phyloP scores from a whole-genome alignment of 495 filamentous ascomycete species.

The Penicillium dipodomyicola region DNA sequence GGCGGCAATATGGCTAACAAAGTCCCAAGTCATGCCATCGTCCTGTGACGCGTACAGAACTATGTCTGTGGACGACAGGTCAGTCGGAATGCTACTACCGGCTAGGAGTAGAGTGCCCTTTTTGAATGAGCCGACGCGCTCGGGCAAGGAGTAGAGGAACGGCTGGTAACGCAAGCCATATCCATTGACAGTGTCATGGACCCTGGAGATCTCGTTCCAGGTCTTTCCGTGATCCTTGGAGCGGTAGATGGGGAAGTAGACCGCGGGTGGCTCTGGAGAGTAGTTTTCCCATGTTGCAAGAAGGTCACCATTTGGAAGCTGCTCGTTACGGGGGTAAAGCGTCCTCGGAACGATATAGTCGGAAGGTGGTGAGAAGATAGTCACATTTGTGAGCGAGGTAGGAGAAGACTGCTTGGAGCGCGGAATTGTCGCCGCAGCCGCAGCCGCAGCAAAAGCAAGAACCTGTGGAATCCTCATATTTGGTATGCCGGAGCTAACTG shows the following conservation, averaged over 20 bases:
- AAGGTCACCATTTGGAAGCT: conserved; percentile 25
- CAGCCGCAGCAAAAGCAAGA: conserved; percentile 20
- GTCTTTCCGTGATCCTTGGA: conserved; percentile 59
- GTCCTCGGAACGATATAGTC: conserved; percentile 37
- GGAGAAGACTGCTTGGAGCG: conserved; percentile 7
- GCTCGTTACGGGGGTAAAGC: conserved; percentile 25
- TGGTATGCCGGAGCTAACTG: conserved; percentile 9
- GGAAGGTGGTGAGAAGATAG: conserved; percentile 36
- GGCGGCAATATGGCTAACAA: conserved; percentile 61
- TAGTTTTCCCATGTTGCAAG: conserved; percentile 64
- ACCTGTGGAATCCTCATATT: conserved; percentile 19
- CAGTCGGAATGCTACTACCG: conserved; percentile 61
- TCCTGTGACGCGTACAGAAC: conserved; percentile 65
- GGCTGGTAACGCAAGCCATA: conserved; percentile 69
- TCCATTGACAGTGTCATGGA: conserved; percentile 61
- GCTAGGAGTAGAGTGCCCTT: conserved; percentile 61
- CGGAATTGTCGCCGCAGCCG: conserved; percentile 14
- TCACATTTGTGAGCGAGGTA: conserved; percentile 17
- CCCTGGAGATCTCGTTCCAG: conserved; percentile 60
- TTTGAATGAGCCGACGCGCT: conserved; percentile 52
- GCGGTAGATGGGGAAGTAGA: conserved; percentile 65
- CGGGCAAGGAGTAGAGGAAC: conserved; percentile 58
- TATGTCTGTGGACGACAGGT: conserved; percentile 62
- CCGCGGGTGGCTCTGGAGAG: conserved; percentile 52
- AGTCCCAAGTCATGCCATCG: conserved; percentile 59